Evolutionary conservation across 306 rosid species (phyloP), one percentile per base, ranked within the genome.

Genomic region (Spatholobus suberectus): DNA sequence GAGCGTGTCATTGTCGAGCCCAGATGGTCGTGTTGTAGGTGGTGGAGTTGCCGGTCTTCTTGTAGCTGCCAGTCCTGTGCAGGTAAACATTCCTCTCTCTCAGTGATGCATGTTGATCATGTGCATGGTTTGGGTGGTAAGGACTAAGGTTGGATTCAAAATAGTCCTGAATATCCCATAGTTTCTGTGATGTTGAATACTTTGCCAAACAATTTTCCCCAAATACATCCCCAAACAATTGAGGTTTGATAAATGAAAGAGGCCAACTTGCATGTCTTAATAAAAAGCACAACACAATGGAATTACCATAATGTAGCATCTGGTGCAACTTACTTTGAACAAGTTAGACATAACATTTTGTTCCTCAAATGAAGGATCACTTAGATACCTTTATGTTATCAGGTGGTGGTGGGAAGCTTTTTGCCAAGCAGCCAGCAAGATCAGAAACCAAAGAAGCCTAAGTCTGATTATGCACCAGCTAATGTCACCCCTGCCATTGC

Each of bases 381-480:
- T 62, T 79, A 15, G 9, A 43, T 62, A 6, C 17, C 29, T 37
- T 12, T 49, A 9, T 77, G 44, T 65, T 81, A 49, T 71, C 90
- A 91, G 95, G 92, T 92, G 80, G 92, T 92, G 35, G 93, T 92
- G 10, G 97, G 91, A 57, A 92, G 97, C 81, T 92, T 92, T 81
- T 87, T 92, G 43, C 93, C 92, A 46, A 83, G 78, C 81, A 90
- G 67, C 82, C 92, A 89, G 32, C 91, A 78, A 13, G 94, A 88
- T 46, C 91, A 34, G 58, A 92, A 87, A 74, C 78, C 86, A 6
- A 92, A 89, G 88, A 92, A 90, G 81, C 85, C 68, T 6, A 90
- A 87, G 76, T 63, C 85, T 14, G 85, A 89, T 62, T 49, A 73
- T 12, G 46, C 80, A 26, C 59, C 66, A 5, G 63, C 85, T 17